Evolutionary conservation across 2,329 filamentous ascomycete species (phyloP), one percentile per base, ranked within the genome.

Genomic region (Lasiodiplodia gonubiensis): DNA sequence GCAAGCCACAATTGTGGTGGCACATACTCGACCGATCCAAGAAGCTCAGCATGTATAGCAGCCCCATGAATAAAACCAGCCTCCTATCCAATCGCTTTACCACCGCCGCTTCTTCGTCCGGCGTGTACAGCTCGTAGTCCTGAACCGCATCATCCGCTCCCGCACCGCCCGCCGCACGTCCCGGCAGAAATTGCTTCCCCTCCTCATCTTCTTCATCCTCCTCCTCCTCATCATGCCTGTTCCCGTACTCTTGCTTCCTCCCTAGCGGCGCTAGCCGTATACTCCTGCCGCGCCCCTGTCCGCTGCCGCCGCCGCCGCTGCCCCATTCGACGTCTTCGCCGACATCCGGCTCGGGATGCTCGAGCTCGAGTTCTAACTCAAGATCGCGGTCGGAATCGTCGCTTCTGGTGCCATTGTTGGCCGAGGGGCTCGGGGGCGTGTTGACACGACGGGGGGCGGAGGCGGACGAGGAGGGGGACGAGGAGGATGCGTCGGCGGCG

Each of bases 11-110:
- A 67, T 49, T 18, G 70, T 66, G 46, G 39, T 33, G 4, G 21
- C 11, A 61, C 77, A 72, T 82, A 93, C 92, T 97, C 21, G 92
- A 94, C 71, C 93, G 86, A 78, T 97, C 93, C 71, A 97, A 80
- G 76, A 97, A 97, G 70, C 89, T 91, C 69, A 97, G 82, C 83
- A 96, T 86, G 76, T 95, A 97, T 14, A 97, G 84, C 68, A 94
- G 77, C 12, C 92, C 91, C 70, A 97, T 85, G 75, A 97, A 96
- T 0, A 92, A 77, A 6, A 97, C 92, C 64, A 97, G 84, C 70
- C 86, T 87, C 67, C 87, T 84, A 77, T 97, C 93, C 71, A 97
- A 88, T 80, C 92, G 93, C 74, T 83, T 84, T 67, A 93, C 84
- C 10, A 96, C 89, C 4, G 83, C 82, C 25, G 77, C 80, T 75